These are phyloP conservation scores for Basidiobolus heterosporus DNA, from an alignment of 371 early-diverging fungal genomes.

Conservation along the genomic window DNA sequence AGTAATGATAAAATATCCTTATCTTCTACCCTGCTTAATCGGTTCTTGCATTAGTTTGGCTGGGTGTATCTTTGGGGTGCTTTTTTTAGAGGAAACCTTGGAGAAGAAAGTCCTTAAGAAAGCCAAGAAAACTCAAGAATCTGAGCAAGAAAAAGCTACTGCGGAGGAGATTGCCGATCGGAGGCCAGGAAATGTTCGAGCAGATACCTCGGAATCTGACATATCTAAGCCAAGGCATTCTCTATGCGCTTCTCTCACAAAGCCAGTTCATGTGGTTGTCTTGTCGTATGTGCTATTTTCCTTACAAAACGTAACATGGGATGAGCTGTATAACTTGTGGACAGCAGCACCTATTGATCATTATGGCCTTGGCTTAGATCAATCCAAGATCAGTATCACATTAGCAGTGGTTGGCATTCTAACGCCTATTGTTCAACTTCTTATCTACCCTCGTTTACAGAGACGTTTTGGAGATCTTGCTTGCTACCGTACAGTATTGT, in stretches of 20 bases:
- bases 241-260: too few relatives aligned
- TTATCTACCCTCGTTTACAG: constrained; percentile 30
- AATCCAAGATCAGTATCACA: constrained; percentile 33
- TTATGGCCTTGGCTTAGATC: constrained; percentile 40
- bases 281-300: constrained; percentile 14
- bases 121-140: too few relatives aligned
- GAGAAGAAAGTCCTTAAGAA: background rate
- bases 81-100: constrained; percentile 22
- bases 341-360: constrained; percentile 24
- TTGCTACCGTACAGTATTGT: too few relatives aligned
- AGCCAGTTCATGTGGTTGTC: too few relatives aligned
- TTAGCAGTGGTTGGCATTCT: constrained; percentile 30
- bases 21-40: constrained; percentile 67
- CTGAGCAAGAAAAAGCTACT: too few relatives aligned
- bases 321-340: constrained; percentile 55
- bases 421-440: constrained; percentile 32
- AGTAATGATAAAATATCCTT: constrained; percentile 51
- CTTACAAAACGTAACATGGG: constrained; percentile 51
- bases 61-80: constrained; percentile 42
- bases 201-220: too few relatives aligned
- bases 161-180: too few relatives aligned
- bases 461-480: constrained; percentile 16
- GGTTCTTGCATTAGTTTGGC: constrained; percentile 35
- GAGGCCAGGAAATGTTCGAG: too few relatives aligned
- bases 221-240: too few relatives aligned